Evolutionary conservation across 2,329 filamentous ascomycete genomes (phyloP), one percentile per base, ranked within the genome.

Genomic region (Talaromyces marneffei): DNA sequence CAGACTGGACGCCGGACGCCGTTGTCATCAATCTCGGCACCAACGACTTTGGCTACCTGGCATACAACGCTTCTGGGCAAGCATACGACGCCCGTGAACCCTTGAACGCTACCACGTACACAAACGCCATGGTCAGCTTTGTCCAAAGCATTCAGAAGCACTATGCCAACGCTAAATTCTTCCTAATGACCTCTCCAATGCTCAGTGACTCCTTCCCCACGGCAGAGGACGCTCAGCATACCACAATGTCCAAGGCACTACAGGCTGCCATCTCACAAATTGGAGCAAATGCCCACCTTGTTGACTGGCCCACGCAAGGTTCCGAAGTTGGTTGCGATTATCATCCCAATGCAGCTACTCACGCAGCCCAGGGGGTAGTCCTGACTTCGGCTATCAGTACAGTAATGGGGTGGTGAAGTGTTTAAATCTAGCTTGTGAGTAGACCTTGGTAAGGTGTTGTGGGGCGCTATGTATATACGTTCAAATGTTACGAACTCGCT

Each of bases 11-110:
- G 12, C 58, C 58, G 3, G 39, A 60, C 23, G 58, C 23, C n/a
- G 58, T 60, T 23, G 58, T 60, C n/a, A 60, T 60, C 23, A 60
- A 60, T 10, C 50, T 60, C 12, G 58, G 58, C 1, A 60, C 58
- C 16, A 60, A 60, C 8, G 58, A 60, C 35, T 60, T 60, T 16
- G 4, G 37, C 16, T 60, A 60, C 18, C 7, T 39, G 4, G n/a
- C 29, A n/a, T 44, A 40, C 27, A 6, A 60, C 35, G 27, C 58
- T 9, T 55, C 58, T 4, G 58, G 58, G 20, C 25, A 55, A 6
- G 14, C 50, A 1, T 60, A 60, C 27, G 20, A 60, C 14, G 58
- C 35, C 10, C 58, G 58, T 12, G 14, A 14, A 2, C 58, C 48
- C 18, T 37, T 60, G 2, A 29, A 60, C 16, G 7, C 23, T 20